Evolutionary conservation across 2,329 filamentous ascomycete species (phyloP), one percentile per base, ranked within the genome.

Genomic region (Aureobasidium sp.): DNA sequence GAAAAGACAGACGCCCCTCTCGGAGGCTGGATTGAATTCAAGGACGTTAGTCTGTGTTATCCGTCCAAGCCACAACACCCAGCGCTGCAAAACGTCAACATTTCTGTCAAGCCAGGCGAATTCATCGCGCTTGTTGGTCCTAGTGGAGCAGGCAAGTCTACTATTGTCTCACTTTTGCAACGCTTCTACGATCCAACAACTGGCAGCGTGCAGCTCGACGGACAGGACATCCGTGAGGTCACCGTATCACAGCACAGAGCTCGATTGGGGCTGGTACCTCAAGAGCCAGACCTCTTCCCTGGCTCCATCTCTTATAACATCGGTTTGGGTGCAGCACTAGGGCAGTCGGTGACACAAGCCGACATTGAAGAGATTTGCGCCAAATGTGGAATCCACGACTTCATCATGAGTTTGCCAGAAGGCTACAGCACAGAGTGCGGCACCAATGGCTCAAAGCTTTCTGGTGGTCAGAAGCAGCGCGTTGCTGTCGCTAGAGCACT

Each of bases 81-180:
- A 8, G 69, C 81, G 0, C 72, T 86, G 6, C 72, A 74, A 9
- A 73, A 78, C 14, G 68, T 85, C 5, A 78, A 69, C 9, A 74
- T 87, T 34, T 72, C 71, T 0, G 78, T 79, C 4, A 67, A 71
- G 13, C 76, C 77, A 1, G 82, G 82, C 3, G 75, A 84, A 59
- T 84, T 81, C 0, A 73, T 86, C 1, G 77, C 76, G 1, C 72
- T 79, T 36, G 76, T 78, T 1, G 77, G 77, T 2, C 73, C 75
- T 21, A 77, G 74, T 45, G 77, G 77, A 11, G 76, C 76, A 3
- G 77, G 77, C 27, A 79, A 79, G 66, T 76, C 74, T 1, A 76
- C 75, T n/a, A 72, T 73, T 2, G 71, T 79, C 11, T 70, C 76
- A n/a, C 65, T 79, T n/a, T 72, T 79, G 9, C 77, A 79, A 59